Conservation (phyloP, 345 rosid genomes). For the Eucalyptus leucophloia region DNA sequence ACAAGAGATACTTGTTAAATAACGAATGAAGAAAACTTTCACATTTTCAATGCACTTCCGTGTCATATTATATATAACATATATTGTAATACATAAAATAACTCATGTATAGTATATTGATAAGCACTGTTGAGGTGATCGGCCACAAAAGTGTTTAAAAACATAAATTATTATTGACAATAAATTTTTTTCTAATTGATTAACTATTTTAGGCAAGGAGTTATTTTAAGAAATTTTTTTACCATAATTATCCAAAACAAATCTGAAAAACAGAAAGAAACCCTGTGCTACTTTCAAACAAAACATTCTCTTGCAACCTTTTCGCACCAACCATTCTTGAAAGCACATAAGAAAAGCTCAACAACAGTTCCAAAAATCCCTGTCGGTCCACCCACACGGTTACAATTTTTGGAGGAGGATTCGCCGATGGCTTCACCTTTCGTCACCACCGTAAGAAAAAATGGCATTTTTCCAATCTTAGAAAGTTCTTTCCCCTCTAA, state of each 20-base stretch:
- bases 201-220: neutral
- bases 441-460: neutral
- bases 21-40: neutral
- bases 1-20: neutral
- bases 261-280: neutral
- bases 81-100: fast-evolving
- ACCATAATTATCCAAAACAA: neutral
- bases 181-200: no score
- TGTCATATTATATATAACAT: neutral
- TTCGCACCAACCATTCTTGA: neutral
- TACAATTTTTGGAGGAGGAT: neutral
- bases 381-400: neutral
- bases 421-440: neutral
- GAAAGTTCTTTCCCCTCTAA: neutral
- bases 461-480: neutral
- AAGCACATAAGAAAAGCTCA: neutral
- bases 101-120: neutral
- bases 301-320: neutral
- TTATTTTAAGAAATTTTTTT: neutral
- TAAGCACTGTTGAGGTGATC: fast-evolving
- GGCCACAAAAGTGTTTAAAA: no score
- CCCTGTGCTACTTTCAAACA: neutral
- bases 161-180: no score
- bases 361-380: neutral
- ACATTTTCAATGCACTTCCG: neutral